phyloP scores from a whole-genome alignment of 1,284 basidiomycete genomes.

The Coniophora puteana region DNA sequence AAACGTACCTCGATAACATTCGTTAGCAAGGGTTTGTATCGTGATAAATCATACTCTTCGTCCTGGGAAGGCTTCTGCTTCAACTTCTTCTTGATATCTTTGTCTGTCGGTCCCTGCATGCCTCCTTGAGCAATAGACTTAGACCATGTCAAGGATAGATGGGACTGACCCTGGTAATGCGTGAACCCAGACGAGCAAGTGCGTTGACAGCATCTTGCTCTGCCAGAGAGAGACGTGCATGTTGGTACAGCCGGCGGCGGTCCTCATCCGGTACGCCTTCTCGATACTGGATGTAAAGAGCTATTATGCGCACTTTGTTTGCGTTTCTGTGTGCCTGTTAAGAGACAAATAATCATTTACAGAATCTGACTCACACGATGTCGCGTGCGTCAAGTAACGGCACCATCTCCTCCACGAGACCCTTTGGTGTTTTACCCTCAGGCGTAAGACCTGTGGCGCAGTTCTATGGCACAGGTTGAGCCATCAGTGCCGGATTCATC shows the following conservation, averaged over 20 bases:
- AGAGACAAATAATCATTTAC: neutral
- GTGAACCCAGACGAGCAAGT: constrained; percentile 77
- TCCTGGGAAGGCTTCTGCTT: constrained; percentile 75
- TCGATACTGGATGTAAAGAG: constrained; percentile 92
- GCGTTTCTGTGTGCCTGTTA: constrained; percentile 51
- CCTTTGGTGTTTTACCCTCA: constrained; percentile 89
- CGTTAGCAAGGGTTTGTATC: constrained; percentile 87
- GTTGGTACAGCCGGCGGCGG: constrained; percentile 90
- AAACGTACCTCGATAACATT: constrained; percentile 75
- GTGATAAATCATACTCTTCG: constrained; percentile 94
- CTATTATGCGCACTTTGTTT: constrained; percentile 96
- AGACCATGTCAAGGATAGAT: constrained; percentile 3
- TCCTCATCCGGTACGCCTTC: constrained; percentile 99
- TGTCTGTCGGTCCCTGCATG: constrained; percentile 62
- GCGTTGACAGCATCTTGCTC: constrained; percentile 97
- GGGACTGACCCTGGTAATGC: constrained; percentile 73
- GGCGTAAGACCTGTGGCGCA: constrained; percentile 89
- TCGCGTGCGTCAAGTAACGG: constrained; percentile 87
- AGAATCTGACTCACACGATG: constrained; percentile 56
- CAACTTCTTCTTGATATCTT: constrained; percentile 74
- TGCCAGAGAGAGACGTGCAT: constrained; percentile 84
- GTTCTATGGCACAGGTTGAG: constrained; percentile 44
- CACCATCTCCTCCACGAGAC: constrained; percentile 98
- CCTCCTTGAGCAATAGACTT: too few relatives aligned
- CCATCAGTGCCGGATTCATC: too few relatives aligned